Conservation (phyloP, 1,139 yeast genomes). For the Sugiyamaella grinbergsii region DNA sequence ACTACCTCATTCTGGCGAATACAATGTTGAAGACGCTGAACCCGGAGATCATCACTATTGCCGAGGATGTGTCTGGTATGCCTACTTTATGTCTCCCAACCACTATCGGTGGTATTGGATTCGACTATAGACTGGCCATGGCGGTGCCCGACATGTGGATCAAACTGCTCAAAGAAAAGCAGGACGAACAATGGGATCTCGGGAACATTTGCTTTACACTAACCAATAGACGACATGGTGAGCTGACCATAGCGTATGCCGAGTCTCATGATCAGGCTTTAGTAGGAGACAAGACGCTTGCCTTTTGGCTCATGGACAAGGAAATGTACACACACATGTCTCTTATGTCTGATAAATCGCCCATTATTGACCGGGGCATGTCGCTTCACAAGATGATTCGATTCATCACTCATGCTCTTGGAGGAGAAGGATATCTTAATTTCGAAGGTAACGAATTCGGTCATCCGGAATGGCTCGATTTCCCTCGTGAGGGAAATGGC, state of each 20-base stretch:
- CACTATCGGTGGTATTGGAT: slow-evolving; percentile 81
- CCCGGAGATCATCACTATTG: slow-evolving; percentile 71
- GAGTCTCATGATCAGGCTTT: slow-evolving; percentile 98
- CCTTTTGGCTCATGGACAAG: slow-evolving; percentile 98
- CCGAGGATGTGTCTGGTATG: slow-evolving; percentile 98
- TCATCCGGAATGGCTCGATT: slow-evolving; percentile 98
- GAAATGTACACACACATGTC: slow-evolving; percentile 98
- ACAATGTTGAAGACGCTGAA: slow-evolving; percentile 61
- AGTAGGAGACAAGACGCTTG: slow-evolving; percentile 94
- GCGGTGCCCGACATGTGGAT: slow-evolving; percentile 99
- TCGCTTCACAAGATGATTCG: slow-evolving; percentile 90
- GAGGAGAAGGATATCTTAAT: slow-evolving; percentile 95
- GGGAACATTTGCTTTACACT: slow-evolving; percentile 77
- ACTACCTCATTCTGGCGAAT: slow-evolving; percentile 87
- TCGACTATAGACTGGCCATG: slow-evolving; percentile 92
- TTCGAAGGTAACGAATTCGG: slow-evolving; percentile 99
- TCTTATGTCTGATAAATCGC: slow-evolving; percentile 66
- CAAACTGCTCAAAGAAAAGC: slow-evolving; percentile 77
- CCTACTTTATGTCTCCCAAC: slow-evolving; percentile 87
- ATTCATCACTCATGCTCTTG: slow-evolving; percentile 79
- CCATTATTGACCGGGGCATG: slow-evolving; percentile 82
- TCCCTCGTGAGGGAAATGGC: slow-evolving; percentile 86
- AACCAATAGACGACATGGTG: slow-evolving; percentile 86
- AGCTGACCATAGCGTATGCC: slow-evolving; percentile 87
- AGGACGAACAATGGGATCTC: slow-evolving; percentile 92